phyloP scores from a whole-genome alignment of 805 yeast species.

The Henningerozyma blattae region DNA sequence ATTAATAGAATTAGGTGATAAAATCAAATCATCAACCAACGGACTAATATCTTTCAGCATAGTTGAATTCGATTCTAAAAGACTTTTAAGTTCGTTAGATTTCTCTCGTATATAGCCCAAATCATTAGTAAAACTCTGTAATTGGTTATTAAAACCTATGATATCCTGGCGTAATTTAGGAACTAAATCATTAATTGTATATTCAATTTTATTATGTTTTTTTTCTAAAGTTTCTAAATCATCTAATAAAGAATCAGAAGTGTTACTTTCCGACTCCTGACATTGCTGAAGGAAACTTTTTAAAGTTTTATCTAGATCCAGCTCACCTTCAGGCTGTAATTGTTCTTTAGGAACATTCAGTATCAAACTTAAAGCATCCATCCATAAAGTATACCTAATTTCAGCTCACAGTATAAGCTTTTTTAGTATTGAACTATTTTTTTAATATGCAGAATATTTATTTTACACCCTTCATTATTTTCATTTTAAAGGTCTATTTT shows the following conservation, averaged over 20 bases:
- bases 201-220: slow-evolving; percentile 9
- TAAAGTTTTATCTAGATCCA: background rate
- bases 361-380: background rate
- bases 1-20: slow-evolving; percentile 60
- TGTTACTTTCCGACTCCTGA: background rate
- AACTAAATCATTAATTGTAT: slow-evolving; percentile 18
- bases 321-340: background rate
- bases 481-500: too few species aligned
- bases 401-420: too few species aligned
- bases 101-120: slow-evolving; percentile 47
- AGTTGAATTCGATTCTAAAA: slow-evolving; percentile 35
- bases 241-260: slow-evolving; percentile 2
- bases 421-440: too few species aligned
- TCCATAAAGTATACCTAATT: background rate
- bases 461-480: too few species aligned
- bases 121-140: slow-evolving; percentile 44
- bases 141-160: slow-evolving; percentile 42
- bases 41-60: slow-evolving; percentile 52
- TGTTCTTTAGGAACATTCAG: background rate
- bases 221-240: slow-evolving; percentile 11
- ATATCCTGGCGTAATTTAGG: slow-evolving; percentile 44
- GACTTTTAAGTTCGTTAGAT: slow-evolving; percentile 35
- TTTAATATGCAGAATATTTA: too few species aligned
- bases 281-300: background rate
- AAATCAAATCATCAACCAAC: slow-evolving; percentile 57